phyloP scores from a whole-genome alignment of 2,329 filamentous ascomycete species.

The Orbilia quercus region DNA sequence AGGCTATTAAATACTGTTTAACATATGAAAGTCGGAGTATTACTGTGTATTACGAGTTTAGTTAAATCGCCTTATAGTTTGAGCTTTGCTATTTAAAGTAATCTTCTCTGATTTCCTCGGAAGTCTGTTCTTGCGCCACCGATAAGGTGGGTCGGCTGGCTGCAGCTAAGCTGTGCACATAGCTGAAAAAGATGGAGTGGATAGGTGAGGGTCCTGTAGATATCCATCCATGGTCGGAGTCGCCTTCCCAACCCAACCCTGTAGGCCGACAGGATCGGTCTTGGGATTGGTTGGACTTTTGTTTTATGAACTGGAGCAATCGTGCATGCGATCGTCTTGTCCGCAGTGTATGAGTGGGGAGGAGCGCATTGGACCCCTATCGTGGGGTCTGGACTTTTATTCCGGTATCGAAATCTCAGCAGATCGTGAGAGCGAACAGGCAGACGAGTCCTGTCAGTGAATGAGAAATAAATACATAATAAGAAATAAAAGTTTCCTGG shows the following conservation, averaged over 20 bases:
- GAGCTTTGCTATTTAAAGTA: no score
- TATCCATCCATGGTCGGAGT: neutral
- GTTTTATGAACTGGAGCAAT: neutral
- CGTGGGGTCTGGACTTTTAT: conserved; percentile 6
- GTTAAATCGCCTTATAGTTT: no score
- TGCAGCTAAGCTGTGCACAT: conserved; percentile 7
- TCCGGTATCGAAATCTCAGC: neutral
- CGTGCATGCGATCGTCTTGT: neutral
- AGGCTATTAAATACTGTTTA: no score
- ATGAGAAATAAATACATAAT: no score
- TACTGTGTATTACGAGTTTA: no score
- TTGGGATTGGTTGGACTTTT: neutral
- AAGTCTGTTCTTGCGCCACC: neutral
- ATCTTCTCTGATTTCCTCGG: neutral
- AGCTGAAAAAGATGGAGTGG: neutral
- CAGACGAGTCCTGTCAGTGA: neutral
- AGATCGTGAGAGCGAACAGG: conserved; percentile 1
- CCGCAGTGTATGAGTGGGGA: neutral
- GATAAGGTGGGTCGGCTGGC: neutral
- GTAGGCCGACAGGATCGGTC: neutral
- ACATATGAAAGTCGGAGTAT: no score
- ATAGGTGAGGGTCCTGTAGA: neutral
- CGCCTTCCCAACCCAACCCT: conserved; percentile 4
- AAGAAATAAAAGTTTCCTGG: neutral
- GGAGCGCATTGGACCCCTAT: conserved; percentile 18